Evolutionary conservation across 371 early-diverging fungal species (phyloP), one percentile per base, ranked within the genome.

Genomic region (Batrachochytrium dendrobatidis): DNA sequence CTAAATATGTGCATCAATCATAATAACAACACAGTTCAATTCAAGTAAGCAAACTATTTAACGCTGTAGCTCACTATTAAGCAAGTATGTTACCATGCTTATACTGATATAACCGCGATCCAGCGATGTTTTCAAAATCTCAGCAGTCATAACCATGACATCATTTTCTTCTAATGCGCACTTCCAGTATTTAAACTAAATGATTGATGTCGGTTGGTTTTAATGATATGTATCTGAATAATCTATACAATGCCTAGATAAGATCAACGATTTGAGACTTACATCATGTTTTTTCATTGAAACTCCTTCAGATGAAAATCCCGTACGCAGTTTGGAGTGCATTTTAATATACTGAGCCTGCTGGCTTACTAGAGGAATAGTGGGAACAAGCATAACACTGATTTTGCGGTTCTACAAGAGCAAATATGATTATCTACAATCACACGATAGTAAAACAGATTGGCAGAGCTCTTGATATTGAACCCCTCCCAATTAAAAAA

Each of bases 61-160:
- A n/a, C n/a, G n/a, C n/a, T n/a, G n/a, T n/a, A n/a, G n/a, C n/a
- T n/a, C n/a, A n/a, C n/a, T n/a, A n/a, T n/a, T n/a, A n/a, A n/a
- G n/a, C n/a, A n/a, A n/a, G n/a, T n/a, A n/a, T n/a, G n/a, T n/a
- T 60, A 88, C 90, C 56, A 79, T 68, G 3, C 75, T 63, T 67
- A 95, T 67, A 24, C 67, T 65, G 18, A 90, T 60, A 54, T 75
- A 85, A 0, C 86, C 92, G 43, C 82, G 81, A 1, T 83, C 84
- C 22, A 95, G 66, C 2, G 85, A 71, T 63, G 90, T 83, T 48
- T 87, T 73, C 33, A 93, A 79, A 29, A 92, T 88, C 56, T 90
- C 91, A 1, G 90, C 89, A 2, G 92, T 94, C 85, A 92, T 84
- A 32, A 94, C 93, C 46, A 88, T 72, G 1, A 88, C 88, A 64